A percentile compares a stretch with the other conserved stretches of the same genome.
Conservation (phyloP, 2,329 filamentous ascomycete species). For the Phialophora chinensis region DNA sequence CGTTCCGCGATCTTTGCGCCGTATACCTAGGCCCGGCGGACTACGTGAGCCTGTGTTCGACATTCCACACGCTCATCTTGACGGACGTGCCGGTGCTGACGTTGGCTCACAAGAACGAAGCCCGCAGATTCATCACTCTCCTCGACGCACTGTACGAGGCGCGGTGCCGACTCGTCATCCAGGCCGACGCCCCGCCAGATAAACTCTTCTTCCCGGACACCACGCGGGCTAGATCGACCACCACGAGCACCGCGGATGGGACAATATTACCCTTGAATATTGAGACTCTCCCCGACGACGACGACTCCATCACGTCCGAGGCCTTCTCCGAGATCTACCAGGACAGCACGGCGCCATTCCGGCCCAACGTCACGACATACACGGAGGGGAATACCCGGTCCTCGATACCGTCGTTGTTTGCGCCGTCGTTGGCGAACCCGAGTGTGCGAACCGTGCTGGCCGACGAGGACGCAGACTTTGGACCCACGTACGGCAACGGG, state of each 20-base stretch:
- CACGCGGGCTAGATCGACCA: slow-evolving; percentile 33
- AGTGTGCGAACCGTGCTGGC: slow-evolving; percentile 41
- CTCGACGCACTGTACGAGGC: slow-evolving; percentile 82
- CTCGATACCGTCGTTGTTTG: slow-evolving; percentile 15
- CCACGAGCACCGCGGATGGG: background rate
- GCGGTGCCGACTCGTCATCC: slow-evolving; percentile 75
- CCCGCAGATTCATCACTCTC: slow-evolving; percentile 77
- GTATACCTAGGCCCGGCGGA: slow-evolving; percentile 75
- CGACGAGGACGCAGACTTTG: slow-evolving; percentile 44
- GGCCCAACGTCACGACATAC: slow-evolving; percentile 77
- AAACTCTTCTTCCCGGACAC: slow-evolving; percentile 76
- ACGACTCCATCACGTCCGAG: slow-evolving; percentile 67
- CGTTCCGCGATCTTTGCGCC: slow-evolving; percentile 71
- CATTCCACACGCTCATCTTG: slow-evolving; percentile 78
- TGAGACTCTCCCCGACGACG: background rate
- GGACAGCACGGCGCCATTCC: slow-evolving; percentile 75
- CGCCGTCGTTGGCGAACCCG: slow-evolving; percentile 29
- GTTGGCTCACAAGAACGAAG: slow-evolving; percentile 76
- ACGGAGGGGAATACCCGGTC: slow-evolving; percentile 43
- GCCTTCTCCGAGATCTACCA: slow-evolving; percentile 77
- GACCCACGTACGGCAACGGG: slow-evolving; percentile 43
- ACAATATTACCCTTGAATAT: too few relatives aligned
- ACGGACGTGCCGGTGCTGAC: slow-evolving; percentile 72
- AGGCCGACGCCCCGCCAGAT: slow-evolving; percentile 71
- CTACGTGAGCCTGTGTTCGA: slow-evolving; percentile 80